Evolutionary conservation across 2,329 filamentous ascomycete species (phyloP), one percentile per base, ranked within the genome.

Genomic region (Falciphora oryzae): DNA sequence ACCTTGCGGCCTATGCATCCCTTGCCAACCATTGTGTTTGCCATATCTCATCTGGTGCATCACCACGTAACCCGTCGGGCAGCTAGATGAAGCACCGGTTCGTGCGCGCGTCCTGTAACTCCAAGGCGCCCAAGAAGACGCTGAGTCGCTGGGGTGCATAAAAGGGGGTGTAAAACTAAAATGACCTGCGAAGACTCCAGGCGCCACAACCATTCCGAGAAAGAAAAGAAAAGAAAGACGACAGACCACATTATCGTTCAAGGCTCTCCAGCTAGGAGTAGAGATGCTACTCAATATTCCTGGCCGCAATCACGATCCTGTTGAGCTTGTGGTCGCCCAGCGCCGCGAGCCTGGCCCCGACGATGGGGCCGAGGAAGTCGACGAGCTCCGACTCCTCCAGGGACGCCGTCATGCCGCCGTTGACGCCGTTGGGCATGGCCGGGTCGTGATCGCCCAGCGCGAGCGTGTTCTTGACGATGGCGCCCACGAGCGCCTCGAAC

Each of bases 401-500:
- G 13, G 79, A 77, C 63, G 69, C 70, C 1, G 69, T 65, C 18
- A 69, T 69, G n/a, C 69, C 72, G 4, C 78, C 79, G 53, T 80
- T 78, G 27, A 79, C 73, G 44, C 77, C 77, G 63, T 81, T 77
- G 64, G 75, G 70, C 66, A 75, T 71, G 11, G 73, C 66, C 22
- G 74, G 69, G 32, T 73, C 67, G 2, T 11, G 13, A 58, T 57
- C 85, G 59, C 57, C 62, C 13, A 86, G 73, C 0, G 79, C 80
- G 22, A 77, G 74, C 8, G 85, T 77, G 0, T 82, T 82, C 69
- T 83, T 83, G 61, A 86, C 74, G 61, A 87, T 79, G n/a, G 78
- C 84, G 63, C 83, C 80, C 0, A 86, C 76, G 14, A 87, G 75
- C 76, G 83, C 81, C 69, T 85, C 82, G 65, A 81, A 81, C 69